Base-by-base conservation (phyloP, 1,284 basidiomycete genomes). In the Phellopilus nigrolimitatus region DNA sequence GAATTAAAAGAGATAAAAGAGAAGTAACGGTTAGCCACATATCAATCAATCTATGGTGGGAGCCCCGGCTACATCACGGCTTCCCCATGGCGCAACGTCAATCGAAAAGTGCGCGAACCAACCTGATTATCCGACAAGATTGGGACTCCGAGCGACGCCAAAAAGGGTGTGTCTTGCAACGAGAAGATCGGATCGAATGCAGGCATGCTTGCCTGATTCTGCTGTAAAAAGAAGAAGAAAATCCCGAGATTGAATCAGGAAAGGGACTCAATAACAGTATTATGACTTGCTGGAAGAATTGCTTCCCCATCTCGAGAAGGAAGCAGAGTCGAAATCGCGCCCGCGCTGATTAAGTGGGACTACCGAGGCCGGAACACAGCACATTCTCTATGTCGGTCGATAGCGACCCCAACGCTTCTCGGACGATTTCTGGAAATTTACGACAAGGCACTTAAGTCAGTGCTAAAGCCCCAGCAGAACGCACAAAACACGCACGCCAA, bases 131-230 rank as follows among this genome's bases (percentile, higher is more conserved):
- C 74, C 48, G 72, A 58, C 51, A 79, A 66, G 49, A 75, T 67
- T 41, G 65, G 64, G 62, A 87, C 66, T 19, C 70, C 68, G 56
- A 81, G 70, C 54, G 68, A 64, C 52, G 66, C 64, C 57, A 88
- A 72, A 47, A 85, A 69, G 19, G 61, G 57, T 37, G 60, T 59
- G 62, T 88, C 85, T 59, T 78, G 72, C 21, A 71, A 71, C 62
- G 80, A 74, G 66, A 88, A 86, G 13, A 82, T 75, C 59, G 85
- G 85, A 70, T 88, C 85, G 67, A 80, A 88, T 22, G 80, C 58
- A 56, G 72, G 73, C 49, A 84, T 71, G 22, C 68, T 65, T 47
- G 61, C 63, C 59, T 62, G 68, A 57, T 70, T 72, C 83, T 86
- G 56, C 55, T 58, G 58, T 54, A 49, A 42, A 40, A 33, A 53